Percentiles rank a stretch among this genome's conserved stretches.
Evolutionary conservation across 371 early-diverging fungal species (phyloP).

Genomic region (Apophysomyces variabilis): DNA sequence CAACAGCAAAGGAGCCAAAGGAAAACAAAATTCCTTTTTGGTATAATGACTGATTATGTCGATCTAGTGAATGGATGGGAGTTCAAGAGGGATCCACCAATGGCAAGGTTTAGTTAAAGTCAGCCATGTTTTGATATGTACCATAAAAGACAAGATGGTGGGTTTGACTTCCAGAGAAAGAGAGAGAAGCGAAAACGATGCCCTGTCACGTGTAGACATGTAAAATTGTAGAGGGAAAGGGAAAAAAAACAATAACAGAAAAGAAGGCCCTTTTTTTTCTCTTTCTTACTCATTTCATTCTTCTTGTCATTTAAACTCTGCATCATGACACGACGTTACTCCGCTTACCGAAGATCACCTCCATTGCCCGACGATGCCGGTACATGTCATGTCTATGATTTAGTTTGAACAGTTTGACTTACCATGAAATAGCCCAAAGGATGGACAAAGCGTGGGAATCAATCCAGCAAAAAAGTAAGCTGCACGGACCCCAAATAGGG

Average conservation of each 20-base stretch:
- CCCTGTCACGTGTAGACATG: constrained; percentile 5
- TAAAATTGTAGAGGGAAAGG: constrained; percentile 6
- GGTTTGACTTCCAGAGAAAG: too few relatives aligned
- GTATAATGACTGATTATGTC: not conserved
- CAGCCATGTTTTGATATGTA: constrained; percentile 7
- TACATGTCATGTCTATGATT: constrained; percentile 18
- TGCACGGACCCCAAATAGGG: not conserved
- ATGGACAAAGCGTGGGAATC: constrained; percentile 85
- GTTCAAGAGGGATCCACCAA: not conserved
- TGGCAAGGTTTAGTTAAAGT: not conserved
- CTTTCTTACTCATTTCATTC: not conserved
- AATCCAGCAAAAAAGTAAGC: constrained; percentile 88
- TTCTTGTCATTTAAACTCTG: too few relatives aligned
- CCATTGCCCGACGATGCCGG: constrained; percentile 54
- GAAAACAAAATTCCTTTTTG: constrained; percentile 5
- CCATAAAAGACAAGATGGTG: constrained; percentile 3
- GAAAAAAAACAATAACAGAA: constrained; percentile 3
- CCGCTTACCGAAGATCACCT: constrained; percentile 34
- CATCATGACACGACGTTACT: constrained; percentile 11
- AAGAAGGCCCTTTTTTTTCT: not conserved
- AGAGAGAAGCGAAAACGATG: not conserved
- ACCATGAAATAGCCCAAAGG: constrained; percentile 31
- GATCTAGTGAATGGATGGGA: not conserved
- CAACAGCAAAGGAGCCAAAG: not conserved
- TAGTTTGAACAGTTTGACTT: not conserved